These are phyloP conservation scores for Fragaria iinumae DNA, from an alignment of 306 rosid genomes.

Conservation along the genomic window DNA sequence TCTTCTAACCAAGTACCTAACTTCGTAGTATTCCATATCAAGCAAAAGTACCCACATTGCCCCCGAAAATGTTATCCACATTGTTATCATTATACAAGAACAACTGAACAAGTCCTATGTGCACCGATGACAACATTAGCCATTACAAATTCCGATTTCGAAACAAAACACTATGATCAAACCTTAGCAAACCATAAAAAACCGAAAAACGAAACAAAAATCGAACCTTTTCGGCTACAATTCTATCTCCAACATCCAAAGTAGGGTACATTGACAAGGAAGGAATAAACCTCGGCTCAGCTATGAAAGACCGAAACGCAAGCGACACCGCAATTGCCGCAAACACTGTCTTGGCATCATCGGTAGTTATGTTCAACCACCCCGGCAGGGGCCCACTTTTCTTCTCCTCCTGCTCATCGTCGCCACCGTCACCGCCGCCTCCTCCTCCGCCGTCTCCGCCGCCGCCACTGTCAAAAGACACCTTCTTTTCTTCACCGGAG, in stretches of 20 bases:
- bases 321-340: conserved; percentile 69
- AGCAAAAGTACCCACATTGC: not conserved
- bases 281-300: conserved; percentile 99
- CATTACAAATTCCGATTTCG: not conserved
- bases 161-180: not conserved
- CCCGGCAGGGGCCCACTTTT: conserved; percentile 56
- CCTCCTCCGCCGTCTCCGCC: conserved; percentile 49
- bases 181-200: not conserved
- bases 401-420: conserved; percentile 43
- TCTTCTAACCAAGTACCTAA: not conserved
- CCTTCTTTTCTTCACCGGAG: conserved; percentile 46
- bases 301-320: conserved; percentile 70
- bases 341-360: conserved; percentile 81
- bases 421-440: conserved; percentile 33
- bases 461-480: conserved; percentile 33
- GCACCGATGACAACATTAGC: not conserved
- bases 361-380: conserved; percentile 73
- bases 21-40: not conserved
- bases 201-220: not conserved
- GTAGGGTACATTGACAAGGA: conserved; percentile 99
- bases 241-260: conserved; percentile 96
- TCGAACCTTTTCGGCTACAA: conserved; percentile 87
- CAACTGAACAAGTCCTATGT: not conserved
- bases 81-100: not conserved
- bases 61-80: not conserved